phyloP scores from a whole-genome alignment of 23 red algal species.

The Chondrus crispus region DNA sequence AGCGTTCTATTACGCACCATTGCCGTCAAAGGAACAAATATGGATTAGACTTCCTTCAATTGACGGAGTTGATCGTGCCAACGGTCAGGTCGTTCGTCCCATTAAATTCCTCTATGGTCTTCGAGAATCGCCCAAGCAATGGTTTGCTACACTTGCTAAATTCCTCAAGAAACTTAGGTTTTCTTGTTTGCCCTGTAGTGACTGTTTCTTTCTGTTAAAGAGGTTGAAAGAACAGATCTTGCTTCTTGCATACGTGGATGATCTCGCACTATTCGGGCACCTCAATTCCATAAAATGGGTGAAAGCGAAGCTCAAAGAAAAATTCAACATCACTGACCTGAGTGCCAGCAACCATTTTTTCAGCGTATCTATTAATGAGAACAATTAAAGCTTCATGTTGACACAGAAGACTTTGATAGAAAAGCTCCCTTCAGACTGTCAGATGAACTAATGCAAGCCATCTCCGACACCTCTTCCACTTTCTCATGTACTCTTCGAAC shows the following conservation, averaged over 20 bases:
- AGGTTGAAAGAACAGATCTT: no score
- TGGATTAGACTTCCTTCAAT: not conserved
- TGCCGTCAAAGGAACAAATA: not conserved
- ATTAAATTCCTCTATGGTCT: constrained; percentile 10
- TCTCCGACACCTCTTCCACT: not conserved
- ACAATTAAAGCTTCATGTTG: not conserved
- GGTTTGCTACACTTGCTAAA: no score
- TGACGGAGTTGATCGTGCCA: not conserved
- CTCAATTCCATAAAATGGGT: not conserved
- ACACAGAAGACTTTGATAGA: not conserved
- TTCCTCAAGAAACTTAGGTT: no score
- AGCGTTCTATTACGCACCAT: not conserved
- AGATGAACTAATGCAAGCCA: not conserved
- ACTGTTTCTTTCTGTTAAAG: no score
- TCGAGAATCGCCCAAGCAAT: not conserved
- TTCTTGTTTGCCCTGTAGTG: no score
- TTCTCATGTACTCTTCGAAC: not conserved
- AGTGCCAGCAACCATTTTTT: no score
- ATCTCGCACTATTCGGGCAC: not conserved
- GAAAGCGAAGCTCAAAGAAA: not conserved
- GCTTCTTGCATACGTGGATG: not conserved
- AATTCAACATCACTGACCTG: not conserved
- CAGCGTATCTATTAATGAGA: no score
- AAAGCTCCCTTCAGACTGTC: not conserved
- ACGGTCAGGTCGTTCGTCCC: not conserved